phyloP scores from a whole-genome alignment of 2,329 filamentous ascomycete genomes.

The Paecilomyces dactylethromorphus region DNA sequence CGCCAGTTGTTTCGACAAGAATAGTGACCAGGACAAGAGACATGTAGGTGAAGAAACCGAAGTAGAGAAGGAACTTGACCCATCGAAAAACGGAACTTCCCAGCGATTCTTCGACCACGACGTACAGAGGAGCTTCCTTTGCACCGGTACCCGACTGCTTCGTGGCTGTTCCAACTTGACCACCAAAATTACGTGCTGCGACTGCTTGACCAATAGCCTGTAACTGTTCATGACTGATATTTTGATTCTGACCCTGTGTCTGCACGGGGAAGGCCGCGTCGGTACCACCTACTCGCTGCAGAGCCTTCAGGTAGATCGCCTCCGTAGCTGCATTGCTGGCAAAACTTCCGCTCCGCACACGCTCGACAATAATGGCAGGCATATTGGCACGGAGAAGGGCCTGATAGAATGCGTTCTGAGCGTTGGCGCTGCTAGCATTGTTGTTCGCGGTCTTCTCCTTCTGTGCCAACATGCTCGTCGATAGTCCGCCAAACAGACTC shows the following conservation, averaged over 20 bases:
- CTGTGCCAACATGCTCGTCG: slow-evolving; percentile 64
- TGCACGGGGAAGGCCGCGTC: slow-evolving; percentile 16
- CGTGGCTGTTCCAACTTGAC: slow-evolving; percentile 51
- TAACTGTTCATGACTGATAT: slow-evolving; percentile 55
- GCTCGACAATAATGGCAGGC: slow-evolving; percentile 85
- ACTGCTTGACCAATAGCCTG: slow-evolving; percentile 78
- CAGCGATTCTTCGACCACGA: slow-evolving; percentile 87
- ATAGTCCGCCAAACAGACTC: slow-evolving; percentile 33
- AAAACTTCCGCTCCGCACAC: slow-evolving; percentile 80
- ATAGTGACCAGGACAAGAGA: slow-evolving; percentile 73
- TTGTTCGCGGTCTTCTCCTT: slow-evolving; percentile 89
- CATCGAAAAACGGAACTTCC: slow-evolving; percentile 78
- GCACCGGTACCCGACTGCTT: slow-evolving; percentile 55
- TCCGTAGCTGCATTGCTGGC: slow-evolving; percentile 74
- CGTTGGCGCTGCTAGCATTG: slow-evolving; percentile 77
- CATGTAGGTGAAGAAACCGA: slow-evolving; percentile 72
- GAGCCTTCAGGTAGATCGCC: slow-evolving; percentile 68
- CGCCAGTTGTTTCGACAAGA: slow-evolving; percentile 71
- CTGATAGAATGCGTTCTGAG: slow-evolving; percentile 92
- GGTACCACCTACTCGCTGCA: slow-evolving; percentile 53
- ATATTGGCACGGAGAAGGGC: slow-evolving; percentile 85
- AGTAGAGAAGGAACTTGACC: slow-evolving; percentile 78
- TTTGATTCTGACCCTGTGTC: slow-evolving; percentile 17
- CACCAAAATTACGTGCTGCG: slow-evolving; percentile 63
- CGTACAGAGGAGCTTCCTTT: slow-evolving; percentile 83